phyloP scores from a whole-genome alignment of 2,329 filamentous ascomycete genomes.

The Botryotinia globosa region DNA sequence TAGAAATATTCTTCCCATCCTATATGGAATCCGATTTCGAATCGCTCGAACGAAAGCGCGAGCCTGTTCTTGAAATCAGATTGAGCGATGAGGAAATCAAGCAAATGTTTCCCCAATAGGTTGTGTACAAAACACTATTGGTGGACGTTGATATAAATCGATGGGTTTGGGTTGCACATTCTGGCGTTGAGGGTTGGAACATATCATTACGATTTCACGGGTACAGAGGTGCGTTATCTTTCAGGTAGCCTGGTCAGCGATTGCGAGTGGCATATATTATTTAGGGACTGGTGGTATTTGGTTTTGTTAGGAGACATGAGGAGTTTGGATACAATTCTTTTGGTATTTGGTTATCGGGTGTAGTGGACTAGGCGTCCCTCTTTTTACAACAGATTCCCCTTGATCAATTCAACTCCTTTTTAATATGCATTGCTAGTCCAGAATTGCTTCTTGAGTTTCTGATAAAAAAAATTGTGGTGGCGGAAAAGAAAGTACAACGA shows the following conservation, averaged over 20 bases:
- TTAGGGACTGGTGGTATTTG: slow-evolving; percentile 1
- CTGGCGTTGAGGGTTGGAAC: slow-evolving; percentile 32
- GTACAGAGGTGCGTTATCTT: slow-evolving; percentile 1
- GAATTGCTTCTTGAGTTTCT: background rate
- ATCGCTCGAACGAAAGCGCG: slow-evolving; percentile 71
- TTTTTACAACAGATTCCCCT: slow-evolving; percentile 7
- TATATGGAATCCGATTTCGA: slow-evolving; percentile 73
- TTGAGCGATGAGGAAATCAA: slow-evolving; percentile 75
- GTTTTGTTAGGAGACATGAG: slow-evolving; percentile 7
- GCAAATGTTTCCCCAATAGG: slow-evolving; percentile 62
- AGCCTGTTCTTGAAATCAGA: slow-evolving; percentile 74
- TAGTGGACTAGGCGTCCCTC: slow-evolving; percentile 1
- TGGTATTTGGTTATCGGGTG: background rate
- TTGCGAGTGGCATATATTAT: slow-evolving; percentile 1
- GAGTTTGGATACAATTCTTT: slow-evolving; percentile 10
- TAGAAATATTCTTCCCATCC: slow-evolving; percentile 78
- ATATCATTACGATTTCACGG: slow-evolving; percentile 27
- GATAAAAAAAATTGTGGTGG: background rate
- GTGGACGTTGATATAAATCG: background rate
- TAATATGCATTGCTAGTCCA: background rate
- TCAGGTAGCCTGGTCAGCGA: slow-evolving; percentile 6
- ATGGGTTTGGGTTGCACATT: slow-evolving; percentile 29
- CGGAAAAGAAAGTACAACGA: background rate
- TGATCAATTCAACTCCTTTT: background rate
- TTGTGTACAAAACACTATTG: background rate